Base-by-base conservation (phyloP, 2,329 filamentous ascomycete species). In the Dendryphion nanum region DNA sequence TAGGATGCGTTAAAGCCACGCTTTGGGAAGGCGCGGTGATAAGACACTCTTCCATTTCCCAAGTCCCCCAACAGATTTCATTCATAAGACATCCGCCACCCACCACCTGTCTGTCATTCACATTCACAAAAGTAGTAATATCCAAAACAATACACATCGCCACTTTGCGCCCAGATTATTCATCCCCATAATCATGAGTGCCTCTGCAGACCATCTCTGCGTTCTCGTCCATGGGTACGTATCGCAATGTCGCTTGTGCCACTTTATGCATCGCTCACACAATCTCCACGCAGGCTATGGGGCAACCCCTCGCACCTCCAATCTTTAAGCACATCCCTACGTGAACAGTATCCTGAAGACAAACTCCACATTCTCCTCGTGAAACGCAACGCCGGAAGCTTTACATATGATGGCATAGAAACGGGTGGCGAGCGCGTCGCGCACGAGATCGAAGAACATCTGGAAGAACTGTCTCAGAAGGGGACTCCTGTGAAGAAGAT, bases 401-500 rank as follows among this genome's bases (percentile, higher is more conserved):
- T 76, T 53, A 83, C 79, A 7, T 83, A 82, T 57, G 79, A 83
- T 63, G 79, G 82, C 46, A 79, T 86, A 48, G 83, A 86, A 50
- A 67, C 82, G 6, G 83, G 83, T 42, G 85, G 81, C 38, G 81
- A 87, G 53, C 75, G 85, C 39, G 72, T 82, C 38, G 77, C 79
- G 2, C 66, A 75, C 39, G 82, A 86, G 53, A 74, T 86, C 23
- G 82, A 85, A 55, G 70, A 79, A 34, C 72, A 70, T 15, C 64
- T 85, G 18, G 67, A 73, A 18, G 66, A 70, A 19, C 53, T 82
- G 20, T 75, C 78, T 33, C 69, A 69, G 29, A 71, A 74, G 18
- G 90, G 89, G 16, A 79, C 84, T 50, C 76, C 79, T 29, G 85
- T 96, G 55, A 83, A 71, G 33, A 94, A 89, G 67, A 73, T 97